These are phyloP conservation scores for Akanthomyces uredinophilus DNA, from an alignment of 2,329 filamentous ascomycete species.

Conservation along the genomic window DNA sequence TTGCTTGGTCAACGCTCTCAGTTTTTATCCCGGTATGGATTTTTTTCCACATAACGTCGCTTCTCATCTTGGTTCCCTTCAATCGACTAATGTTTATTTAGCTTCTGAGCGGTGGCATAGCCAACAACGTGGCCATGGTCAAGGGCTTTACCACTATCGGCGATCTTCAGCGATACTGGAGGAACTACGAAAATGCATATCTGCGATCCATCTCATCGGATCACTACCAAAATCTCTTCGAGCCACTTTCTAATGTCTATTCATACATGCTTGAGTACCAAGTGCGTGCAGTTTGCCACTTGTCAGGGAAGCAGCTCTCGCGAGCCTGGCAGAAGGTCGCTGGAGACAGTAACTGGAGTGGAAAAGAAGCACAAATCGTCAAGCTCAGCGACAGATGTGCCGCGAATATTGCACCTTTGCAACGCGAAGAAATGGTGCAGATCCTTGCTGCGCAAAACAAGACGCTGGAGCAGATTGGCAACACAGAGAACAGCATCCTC, in stretches of 20 bases:
- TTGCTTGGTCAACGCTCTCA: slow-evolving; percentile 3
- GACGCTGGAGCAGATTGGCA: not conserved
- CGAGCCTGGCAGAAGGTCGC: not conserved
- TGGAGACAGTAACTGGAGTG: not conserved
- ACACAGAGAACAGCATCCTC: not conserved
- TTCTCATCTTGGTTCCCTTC: not conserved
- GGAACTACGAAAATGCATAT: not conserved
- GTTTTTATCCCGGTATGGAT: not conserved
- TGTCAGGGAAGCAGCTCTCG: not conserved
- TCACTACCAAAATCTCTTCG: not conserved
- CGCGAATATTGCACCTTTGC: not conserved
- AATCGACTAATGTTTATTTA: not conserved
- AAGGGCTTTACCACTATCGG: not conserved
- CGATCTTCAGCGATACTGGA: not conserved
- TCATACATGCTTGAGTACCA: slow-evolving; percentile 5
- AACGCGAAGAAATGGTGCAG: not conserved
- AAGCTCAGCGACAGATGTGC: not conserved
- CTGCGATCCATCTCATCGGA: not conserved
- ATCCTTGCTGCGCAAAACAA: not conserved
- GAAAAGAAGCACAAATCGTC: not conserved
- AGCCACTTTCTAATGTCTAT: not conserved
- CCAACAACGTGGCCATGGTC: not conserved
- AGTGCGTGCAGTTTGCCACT: not conserved
- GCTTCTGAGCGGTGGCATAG: not conserved
- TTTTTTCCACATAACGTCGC: not conserved